These are phyloP conservation scores for Peronospora destructor DNA, from an alignment of 352 stramenopile species.

Conservation along the genomic window DNA sequence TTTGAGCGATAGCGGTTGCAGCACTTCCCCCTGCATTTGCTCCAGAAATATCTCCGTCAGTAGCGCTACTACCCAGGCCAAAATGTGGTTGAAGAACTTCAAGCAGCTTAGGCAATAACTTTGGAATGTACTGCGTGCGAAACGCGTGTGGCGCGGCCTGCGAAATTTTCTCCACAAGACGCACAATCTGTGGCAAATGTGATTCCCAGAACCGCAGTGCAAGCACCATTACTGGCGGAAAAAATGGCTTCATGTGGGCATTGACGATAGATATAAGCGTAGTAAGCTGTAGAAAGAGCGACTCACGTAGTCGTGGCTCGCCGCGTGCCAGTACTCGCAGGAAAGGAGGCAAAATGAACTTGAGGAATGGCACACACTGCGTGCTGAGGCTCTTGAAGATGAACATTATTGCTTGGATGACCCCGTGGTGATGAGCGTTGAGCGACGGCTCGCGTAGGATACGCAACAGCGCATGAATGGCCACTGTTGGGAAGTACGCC, in stretches of 20 bases:
- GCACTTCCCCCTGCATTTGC: constrained; percentile 20
- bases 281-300: constrained; percentile 94
- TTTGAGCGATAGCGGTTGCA: constrained; percentile 6
- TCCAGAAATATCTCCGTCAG: constrained; percentile 23
- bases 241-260: constrained; percentile 94
- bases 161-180: constrained; percentile 89
- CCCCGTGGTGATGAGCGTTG: constrained; percentile 92
- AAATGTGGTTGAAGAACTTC: constrained; percentile 78
- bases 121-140: constrained; percentile 76
- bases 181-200: constrained; percentile 93
- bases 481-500: constrained; percentile 96
- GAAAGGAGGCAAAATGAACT: constrained; percentile 96
- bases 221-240: constrained; percentile 94
- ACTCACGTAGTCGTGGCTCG: constrained; percentile 90
- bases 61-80: constrained; percentile 61
- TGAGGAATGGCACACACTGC: constrained; percentile 94
- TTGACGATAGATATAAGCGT: constrained; percentile 94
- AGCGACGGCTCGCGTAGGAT: constrained; percentile 95
- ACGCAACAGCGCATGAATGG: constrained; percentile 92
- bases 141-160: constrained; percentile 75
- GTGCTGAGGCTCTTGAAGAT: constrained; percentile 96
- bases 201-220: constrained; percentile 94
- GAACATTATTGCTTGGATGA: constrained; percentile 98
- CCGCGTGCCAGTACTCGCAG: constrained; percentile 88
- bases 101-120: constrained; percentile 84